Evolutionary conservation across 306 rosid genomes (phyloP), one percentile per base, ranked within the genome.

Genomic region (Dalbergia oliveri): DNA sequence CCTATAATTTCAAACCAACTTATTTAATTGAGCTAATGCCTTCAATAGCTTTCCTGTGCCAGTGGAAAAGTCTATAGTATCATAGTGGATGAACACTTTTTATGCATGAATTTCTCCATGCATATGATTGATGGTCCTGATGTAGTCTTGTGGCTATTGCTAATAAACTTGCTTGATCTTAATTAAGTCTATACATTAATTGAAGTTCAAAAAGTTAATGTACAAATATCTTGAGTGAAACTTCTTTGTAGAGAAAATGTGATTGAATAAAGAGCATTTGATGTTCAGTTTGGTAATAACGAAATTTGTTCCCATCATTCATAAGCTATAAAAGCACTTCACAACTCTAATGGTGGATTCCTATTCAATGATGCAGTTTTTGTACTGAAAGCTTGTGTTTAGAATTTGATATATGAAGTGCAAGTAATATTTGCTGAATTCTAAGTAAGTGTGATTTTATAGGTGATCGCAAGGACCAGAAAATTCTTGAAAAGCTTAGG

Each of bases 381-480:
- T 73, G 69, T 23, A 54, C 66, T 62, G 31, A 72, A 70, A 49
- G 64, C 68, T 60, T 59, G 18, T 62, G 35, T 63, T 64, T 71
- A 58, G 31, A 51, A 69, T 33, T 59, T 66, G 62, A 9, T 74
- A 47, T 72, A 47, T 51, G 14, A 64, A 23, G 7, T 60, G 81
- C 60, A 68, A 14, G 82, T 73, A 44, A 35, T 82, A 41, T 66
- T 69, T 50, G 23, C 66, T 73, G 50, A 58, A 54, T 71, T 15
- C 51, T 41, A 39, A 66, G n/a, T n/a, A n/a, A n/a, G 13, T 76
- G 67, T 75, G 78, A 73, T 78, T 71, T 79, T 69, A 69, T 84
- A 93, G 99, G 99, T 78, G 97, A 93, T 78, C 89, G 92, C 79
- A 93, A 85, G 88, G 99, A 96, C 82, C 91, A 84, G 81, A 96